Conservation (phyloP, 345 rosid genomes). For the Linum usitatissimum region DNA sequence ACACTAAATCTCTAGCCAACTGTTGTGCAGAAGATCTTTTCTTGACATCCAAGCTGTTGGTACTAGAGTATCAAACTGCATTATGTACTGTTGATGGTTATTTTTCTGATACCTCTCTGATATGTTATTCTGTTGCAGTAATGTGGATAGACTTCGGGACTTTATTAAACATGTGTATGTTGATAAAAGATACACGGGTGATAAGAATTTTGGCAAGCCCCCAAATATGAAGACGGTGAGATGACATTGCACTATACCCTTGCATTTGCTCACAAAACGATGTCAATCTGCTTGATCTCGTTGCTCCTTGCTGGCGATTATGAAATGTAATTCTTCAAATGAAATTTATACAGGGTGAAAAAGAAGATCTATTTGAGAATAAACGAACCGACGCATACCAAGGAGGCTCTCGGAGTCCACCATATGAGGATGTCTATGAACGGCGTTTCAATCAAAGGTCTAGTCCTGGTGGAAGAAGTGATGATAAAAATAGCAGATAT, state of each 20-base stretch:
- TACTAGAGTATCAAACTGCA: neutral
- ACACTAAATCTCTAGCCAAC: too few species aligned
- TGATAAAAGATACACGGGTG: constrained; percentile 69
- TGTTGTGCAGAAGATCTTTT: too few species aligned
- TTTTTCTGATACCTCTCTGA: constrained; percentile 18
- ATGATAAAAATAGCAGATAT: constrained; percentile 36
- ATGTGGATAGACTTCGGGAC: constrained; percentile 69
- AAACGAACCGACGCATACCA: constrained; percentile 35
- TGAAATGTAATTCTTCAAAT: neutral
- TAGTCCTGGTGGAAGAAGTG: constrained; percentile 73
- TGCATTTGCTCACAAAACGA: constrained; percentile 6
- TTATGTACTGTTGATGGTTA: constrained; percentile 1
- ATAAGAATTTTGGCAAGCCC: constrained; percentile 66
- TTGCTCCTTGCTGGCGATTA: neutral
- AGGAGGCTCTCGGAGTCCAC: constrained; percentile 84
- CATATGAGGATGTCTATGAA: constrained; percentile 59
- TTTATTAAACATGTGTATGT: constrained; percentile 88
- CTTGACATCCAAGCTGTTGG: too few species aligned
- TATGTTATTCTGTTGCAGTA: constrained; percentile 37
- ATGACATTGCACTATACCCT: neutral
- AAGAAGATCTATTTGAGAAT: constrained; percentile 46
- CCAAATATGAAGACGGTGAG: constrained; percentile 63
- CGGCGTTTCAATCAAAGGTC: constrained; percentile 61
- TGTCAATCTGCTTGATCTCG: neutral
- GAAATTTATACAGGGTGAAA: constrained; percentile 49